These are phyloP conservation scores for Angomonas deanei DNA, from an alignment of 208 protist species.

Conservation along the genomic window DNA sequence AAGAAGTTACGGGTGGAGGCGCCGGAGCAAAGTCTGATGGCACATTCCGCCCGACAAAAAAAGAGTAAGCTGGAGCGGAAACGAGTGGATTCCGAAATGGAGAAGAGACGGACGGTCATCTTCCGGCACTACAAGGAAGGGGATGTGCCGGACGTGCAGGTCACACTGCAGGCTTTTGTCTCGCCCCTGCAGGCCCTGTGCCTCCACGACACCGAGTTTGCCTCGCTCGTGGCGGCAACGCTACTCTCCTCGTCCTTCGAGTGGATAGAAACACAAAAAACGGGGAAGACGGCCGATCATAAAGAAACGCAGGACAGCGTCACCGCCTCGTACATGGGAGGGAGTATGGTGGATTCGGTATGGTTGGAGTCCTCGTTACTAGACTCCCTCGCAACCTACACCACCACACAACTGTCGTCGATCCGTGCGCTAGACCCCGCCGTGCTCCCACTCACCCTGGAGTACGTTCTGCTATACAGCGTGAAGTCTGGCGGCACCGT, in stretches of 20 bases:
- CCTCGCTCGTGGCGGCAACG: constrained; percentile 18
- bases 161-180: constrained; percentile 65
- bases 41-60: not conserved
- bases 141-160: constrained; percentile 80
- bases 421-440: not conserved
- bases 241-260: constrained; percentile 9
- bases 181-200: constrained; percentile 74
- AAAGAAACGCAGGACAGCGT: not conserved
- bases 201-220: constrained; percentile 40
- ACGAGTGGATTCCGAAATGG: not conserved
- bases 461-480: not conserved
- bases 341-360: no score
- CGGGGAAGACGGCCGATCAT: not conserved
- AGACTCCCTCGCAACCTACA: no score
- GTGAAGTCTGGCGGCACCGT: not conserved
- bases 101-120: constrained; percentile 1
- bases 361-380: no score
- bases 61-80: constrained; percentile 5
- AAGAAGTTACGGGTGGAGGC: constrained; percentile 5
- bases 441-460: not conserved
- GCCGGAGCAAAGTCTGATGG: constrained; percentile 10
- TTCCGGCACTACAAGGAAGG: constrained; percentile 48
- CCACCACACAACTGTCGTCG: not conserved
- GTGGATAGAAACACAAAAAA: not conserved
- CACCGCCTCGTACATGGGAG: no score